These are phyloP conservation scores for Trichoderma atroviride DNA, from an alignment of 2,329 filamentous ascomycete genomes.

Conservation along the genomic window DNA sequence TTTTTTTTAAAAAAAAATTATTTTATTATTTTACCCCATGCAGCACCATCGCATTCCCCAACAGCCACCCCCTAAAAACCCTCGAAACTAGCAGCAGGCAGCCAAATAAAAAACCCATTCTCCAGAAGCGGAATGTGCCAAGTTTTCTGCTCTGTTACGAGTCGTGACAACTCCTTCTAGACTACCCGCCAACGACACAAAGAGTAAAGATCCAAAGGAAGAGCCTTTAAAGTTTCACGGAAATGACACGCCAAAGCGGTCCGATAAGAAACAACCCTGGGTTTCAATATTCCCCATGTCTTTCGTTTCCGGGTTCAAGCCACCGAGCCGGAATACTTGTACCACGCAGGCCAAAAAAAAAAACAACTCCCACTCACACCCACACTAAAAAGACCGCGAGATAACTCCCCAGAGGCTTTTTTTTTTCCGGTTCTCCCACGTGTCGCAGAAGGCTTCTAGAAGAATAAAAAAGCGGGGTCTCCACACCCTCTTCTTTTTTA, in stretches of 20 bases:
- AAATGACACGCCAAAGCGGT: background rate
- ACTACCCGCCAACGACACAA: background rate
- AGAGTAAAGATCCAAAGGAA: background rate
- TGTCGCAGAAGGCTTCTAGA: slow-evolving; percentile 24
- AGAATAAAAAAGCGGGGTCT: slow-evolving; percentile 17
- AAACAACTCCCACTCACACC: background rate
- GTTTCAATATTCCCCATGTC: background rate
- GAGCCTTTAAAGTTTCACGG: background rate
- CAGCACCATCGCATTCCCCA: background rate
- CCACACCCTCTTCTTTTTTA: slow-evolving; percentile 5
- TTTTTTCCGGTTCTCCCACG: slow-evolving; percentile 2
- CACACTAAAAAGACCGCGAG: background rate
- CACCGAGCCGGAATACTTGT: background rate
- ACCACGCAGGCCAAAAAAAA: slow-evolving; percentile 3
- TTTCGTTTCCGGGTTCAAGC: background rate
- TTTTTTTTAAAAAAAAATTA: background rate
- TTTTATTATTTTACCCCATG: background rate
- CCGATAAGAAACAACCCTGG: background rate
- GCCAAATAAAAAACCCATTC: background rate
- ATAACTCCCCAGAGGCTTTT: background rate
- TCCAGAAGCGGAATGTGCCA: background rate
- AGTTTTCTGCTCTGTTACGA: background rate
- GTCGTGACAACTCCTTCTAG: background rate
- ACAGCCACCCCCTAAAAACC: background rate
- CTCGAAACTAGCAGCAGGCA: background rate